Conservation (phyloP, 2,329 filamentous ascomycete species). For the Neopestalotiopsis clavispora region DNA sequence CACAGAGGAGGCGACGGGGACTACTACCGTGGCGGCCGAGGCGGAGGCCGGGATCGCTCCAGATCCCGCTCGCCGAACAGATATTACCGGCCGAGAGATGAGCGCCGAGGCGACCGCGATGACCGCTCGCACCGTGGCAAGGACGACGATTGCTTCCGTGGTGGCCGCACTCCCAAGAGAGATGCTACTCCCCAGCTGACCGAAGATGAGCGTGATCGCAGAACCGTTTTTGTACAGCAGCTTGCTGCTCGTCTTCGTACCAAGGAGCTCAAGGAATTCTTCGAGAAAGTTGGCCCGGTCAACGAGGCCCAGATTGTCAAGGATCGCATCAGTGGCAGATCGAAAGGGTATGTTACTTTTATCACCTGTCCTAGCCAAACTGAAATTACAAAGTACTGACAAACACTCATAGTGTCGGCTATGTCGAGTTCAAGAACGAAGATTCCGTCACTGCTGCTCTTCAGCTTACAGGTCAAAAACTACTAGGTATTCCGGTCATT, state of each 20-base stretch:
- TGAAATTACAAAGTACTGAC: constrained; percentile 26
- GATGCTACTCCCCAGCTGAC: constrained; percentile 75
- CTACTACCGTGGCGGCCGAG: constrained; percentile 67
- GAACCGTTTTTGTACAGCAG: constrained; percentile 98
- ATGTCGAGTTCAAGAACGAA: constrained; percentile 98
- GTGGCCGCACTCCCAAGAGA: constrained; percentile 41
- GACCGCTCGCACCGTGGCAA: constrained; percentile 61
- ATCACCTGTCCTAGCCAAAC: neutral
- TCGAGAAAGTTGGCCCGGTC: constrained; percentile 91
- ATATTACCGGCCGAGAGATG: constrained; percentile 60
- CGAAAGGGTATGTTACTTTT: constrained; percentile 78
- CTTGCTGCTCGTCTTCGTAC: constrained; percentile 92
- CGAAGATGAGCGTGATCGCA: constrained; percentile 94
- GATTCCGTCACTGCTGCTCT: constrained; percentile 92
- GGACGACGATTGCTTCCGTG: constrained; percentile 51
- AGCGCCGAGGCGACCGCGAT: constrained; percentile 53
- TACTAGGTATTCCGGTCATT: constrained; percentile 98
- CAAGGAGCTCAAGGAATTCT: constrained; percentile 91
- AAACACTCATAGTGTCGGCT: constrained; percentile 78
- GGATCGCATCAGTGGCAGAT: constrained; percentile 93
- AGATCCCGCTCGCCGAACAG: constrained; percentile 75
- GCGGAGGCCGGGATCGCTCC: constrained; percentile 63
- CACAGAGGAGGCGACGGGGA: constrained; percentile 71
- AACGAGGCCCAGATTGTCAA: constrained; percentile 99
- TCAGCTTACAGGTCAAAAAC: constrained; percentile 97